These are phyloP conservation scores for Hymenoscyphus infarciens DNA, from an alignment of 2,329 filamentous ascomycete genomes.

Conservation along the genomic window DNA sequence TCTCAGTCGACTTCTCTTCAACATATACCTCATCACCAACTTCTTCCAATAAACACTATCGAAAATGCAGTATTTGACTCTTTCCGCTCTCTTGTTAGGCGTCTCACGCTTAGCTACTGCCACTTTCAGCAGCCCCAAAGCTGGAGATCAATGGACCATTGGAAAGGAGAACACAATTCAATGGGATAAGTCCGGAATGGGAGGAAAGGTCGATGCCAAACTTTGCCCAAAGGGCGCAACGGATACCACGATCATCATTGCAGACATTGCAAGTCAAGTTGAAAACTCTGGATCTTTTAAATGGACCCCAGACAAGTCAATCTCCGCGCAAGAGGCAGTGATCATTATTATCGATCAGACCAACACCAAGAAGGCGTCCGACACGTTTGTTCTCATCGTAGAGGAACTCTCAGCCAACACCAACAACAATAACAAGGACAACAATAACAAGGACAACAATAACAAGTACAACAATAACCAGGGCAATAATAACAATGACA, in stretches of 20 bases:
- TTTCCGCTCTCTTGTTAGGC: slow-evolving; percentile 13
- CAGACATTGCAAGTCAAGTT: slow-evolving; percentile 46
- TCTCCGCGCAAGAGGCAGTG: slow-evolving; percentile 13
- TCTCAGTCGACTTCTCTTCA: not conserved
- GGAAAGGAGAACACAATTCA: slow-evolving; percentile 14
- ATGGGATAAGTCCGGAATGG: slow-evolving; percentile 18
- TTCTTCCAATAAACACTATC: not conserved
- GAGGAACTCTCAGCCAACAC: slow-evolving; percentile 5
- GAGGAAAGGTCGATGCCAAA: slow-evolving; percentile 16
- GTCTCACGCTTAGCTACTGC: slow-evolving; percentile 14
- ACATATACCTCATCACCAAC: slow-evolving; percentile 1
- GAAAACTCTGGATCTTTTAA: slow-evolving; percentile 35
- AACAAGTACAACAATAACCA: not conserved
- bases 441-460: not conserved
- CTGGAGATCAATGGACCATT: slow-evolving; percentile 18
- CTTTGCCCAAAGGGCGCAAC: slow-evolving; percentile 16
- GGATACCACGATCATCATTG: slow-evolving; percentile 39
- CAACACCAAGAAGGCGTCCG: slow-evolving; percentile 12
- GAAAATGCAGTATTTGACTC: slow-evolving; percentile 19
- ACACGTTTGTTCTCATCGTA: slow-evolving; percentile 10
- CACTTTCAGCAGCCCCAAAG: slow-evolving; percentile 17
- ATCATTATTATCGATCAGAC: slow-evolving; percentile 24
- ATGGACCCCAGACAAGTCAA: slow-evolving; percentile 19
- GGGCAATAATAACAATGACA: not conserved
- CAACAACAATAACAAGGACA: not conserved